These are phyloP conservation scores for Aethionema arabicum DNA, from an alignment of 345 rosid genomes.

Conservation along the genomic window DNA sequence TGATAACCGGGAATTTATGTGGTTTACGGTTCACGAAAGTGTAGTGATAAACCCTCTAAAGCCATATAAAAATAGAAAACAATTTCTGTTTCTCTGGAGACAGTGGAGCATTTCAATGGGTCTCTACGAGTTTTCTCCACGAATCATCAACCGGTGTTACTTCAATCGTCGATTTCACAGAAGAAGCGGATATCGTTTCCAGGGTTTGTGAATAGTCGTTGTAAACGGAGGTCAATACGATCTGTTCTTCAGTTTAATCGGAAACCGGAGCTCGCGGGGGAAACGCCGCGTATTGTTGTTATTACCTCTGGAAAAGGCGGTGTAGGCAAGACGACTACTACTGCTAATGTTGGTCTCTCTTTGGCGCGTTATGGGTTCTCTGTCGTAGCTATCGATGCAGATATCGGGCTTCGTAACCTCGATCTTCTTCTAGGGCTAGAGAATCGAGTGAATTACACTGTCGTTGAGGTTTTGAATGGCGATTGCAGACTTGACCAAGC, in stretches of 20 bases:
- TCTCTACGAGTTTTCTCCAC: slow-evolving; percentile 41
- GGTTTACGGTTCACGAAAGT: slow-evolving; percentile 5
- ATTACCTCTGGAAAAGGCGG: slow-evolving; percentile 99
- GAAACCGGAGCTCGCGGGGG: slow-evolving; percentile 88
- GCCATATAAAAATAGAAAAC: slow-evolving; percentile 17
- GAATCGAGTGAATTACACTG: slow-evolving; percentile 91
- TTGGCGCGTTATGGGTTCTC: slow-evolving; percentile 91
- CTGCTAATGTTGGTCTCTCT: slow-evolving; percentile 98
- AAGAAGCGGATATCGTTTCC: slow-evolving; percentile 17
- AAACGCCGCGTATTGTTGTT: slow-evolving; percentile 92
- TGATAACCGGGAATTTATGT: slow-evolving; percentile 17
- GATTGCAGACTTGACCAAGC: slow-evolving; percentile 98
- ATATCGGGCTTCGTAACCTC: slow-evolving; percentile 91
- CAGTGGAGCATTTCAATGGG: slow-evolving; percentile 43
- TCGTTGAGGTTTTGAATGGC: slow-evolving; percentile 85
- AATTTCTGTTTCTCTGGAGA: slow-evolving; percentile 26
- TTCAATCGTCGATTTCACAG: slow-evolving; percentile 28
- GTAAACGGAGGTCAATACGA: slow-evolving; percentile 32
- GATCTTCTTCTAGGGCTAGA: slow-evolving; percentile 94
- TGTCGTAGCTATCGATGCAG: slow-evolving; percentile 90
- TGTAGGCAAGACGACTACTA: slow-evolving; percentile 93
- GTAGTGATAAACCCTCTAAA: slow-evolving; percentile 26
- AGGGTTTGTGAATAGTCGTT: slow-evolving; percentile 24
- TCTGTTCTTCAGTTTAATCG: slow-evolving; percentile 91
- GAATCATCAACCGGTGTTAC: slow-evolving; percentile 39